phyloP scores from a whole-genome alignment of 106 monocot genomes.

The Posidonia australis region DNA sequence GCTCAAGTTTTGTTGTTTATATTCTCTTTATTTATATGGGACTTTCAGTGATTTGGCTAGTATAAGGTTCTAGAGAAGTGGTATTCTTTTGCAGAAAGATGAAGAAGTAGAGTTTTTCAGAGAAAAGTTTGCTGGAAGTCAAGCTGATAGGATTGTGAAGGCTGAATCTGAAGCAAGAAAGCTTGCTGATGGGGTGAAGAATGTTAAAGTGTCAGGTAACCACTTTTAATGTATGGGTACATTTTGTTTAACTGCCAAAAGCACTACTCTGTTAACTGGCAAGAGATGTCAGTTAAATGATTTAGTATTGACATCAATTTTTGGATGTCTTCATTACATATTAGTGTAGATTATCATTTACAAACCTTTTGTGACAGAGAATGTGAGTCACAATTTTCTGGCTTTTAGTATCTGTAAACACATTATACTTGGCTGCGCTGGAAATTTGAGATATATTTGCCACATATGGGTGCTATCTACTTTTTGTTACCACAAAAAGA shows the following conservation, averaged over 20 bases:
- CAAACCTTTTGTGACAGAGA: too few species aligned
- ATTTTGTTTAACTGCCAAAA: too few species aligned
- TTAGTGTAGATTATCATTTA: too few species aligned
- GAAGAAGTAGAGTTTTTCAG: slow-evolving; percentile 74
- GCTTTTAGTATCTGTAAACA: too few species aligned
- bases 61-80: background rate
- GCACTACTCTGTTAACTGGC: too few species aligned
- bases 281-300: too few species aligned
- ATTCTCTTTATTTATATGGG: background rate
- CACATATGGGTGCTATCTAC: too few species aligned
- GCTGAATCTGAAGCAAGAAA: slow-evolving; percentile 57
- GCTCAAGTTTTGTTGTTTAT: background rate
- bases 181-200: slow-evolving; percentile 54
- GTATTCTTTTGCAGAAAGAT: slow-evolving; percentile 56
- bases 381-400: background rate
- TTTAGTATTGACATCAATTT: too few species aligned
- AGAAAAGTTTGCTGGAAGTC: slow-evolving; percentile 82
- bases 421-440: too few species aligned
- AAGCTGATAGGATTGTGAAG: slow-evolving; percentile 71
- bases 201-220: slow-evolving; percentile 55
- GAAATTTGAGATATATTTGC: too few species aligned
- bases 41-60: background rate
- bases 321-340: too few species aligned
- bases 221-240: too few species aligned
- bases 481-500: background rate